These are phyloP conservation scores for Ustilago xerochloae DNA, from an alignment of 1,284 basidiomycete species.

Conservation along the genomic window DNA sequence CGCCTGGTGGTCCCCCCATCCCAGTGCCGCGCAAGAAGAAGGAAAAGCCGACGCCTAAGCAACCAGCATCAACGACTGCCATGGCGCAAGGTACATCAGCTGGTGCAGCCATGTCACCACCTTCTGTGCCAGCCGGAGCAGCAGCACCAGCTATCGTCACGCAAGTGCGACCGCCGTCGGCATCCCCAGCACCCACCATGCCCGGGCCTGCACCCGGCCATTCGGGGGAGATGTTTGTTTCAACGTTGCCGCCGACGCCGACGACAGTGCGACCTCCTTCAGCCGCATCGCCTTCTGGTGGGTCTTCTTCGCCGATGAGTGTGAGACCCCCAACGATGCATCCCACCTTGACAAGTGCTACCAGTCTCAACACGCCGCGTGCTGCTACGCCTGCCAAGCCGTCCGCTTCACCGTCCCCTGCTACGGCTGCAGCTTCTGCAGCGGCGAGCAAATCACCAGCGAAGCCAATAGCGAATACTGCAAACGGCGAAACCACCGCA, in stretches of 20 bases:
- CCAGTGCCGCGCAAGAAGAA: conserved; percentile 40
- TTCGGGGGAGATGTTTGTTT: conserved; percentile 35
- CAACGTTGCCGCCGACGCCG: conserved; percentile 29
- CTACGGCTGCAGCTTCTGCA: neutral
- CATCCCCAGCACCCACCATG: conserved; percentile 28
- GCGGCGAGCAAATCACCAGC: conserved; percentile 13
- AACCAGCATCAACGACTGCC: conserved; percentile 6
- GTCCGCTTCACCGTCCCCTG: conserved; percentile 22
- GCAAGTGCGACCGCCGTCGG: conserved; percentile 15
- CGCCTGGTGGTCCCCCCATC: conserved; percentile 36
- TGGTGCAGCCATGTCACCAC: conserved; percentile 3
- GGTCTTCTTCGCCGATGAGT: conserved; percentile 4
- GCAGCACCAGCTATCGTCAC: neutral
- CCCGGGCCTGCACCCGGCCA: conserved; percentile 40
- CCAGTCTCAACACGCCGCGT: conserved; percentile 43
- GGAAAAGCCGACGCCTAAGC: conserved; percentile 38
- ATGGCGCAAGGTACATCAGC: neutral
- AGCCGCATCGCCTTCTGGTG: conserved; percentile 9
- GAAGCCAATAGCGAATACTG: conserved; percentile 9
- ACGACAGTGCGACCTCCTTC: conserved; percentile 17
- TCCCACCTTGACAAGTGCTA: conserved; percentile 39
- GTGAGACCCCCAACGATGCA: conserved; percentile 41
- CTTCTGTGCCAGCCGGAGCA: neutral
- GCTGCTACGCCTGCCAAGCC: conserved; percentile 20
- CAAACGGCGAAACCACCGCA: conserved; percentile 4